These are phyloP conservation scores for Venturia effusa DNA, from an alignment of 2,329 filamentous ascomycete genomes.

Conservation along the genomic window DNA sequence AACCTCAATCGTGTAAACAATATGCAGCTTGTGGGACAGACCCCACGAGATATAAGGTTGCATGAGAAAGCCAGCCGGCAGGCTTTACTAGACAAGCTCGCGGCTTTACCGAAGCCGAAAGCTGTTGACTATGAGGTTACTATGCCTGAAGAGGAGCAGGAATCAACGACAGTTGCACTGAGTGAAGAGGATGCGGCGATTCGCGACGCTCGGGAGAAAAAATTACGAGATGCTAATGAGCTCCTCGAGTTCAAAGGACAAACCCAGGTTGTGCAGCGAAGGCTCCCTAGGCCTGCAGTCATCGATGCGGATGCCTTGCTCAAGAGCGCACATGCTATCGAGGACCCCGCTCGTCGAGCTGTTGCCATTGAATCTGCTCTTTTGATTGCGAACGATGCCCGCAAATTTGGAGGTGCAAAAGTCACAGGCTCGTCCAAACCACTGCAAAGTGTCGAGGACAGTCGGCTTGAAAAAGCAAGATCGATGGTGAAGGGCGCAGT, in stretches of 20 bases:
- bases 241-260: conserved; percentile 66
- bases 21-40: conserved; percentile 59
- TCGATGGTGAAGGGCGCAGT: conserved; percentile 55
- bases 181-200: conserved; percentile 54
- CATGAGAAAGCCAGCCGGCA: conserved; percentile 58
- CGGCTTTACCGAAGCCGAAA: conserved; percentile 81
- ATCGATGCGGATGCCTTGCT: conserved; percentile 63
- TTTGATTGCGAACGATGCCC: conserved; percentile 73
- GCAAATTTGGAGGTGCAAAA: conserved; percentile 59
- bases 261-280: conserved; percentile 82
- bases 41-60: conserved; percentile 64
- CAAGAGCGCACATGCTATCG: conserved; percentile 47
- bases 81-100: conserved; percentile 61
- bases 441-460: conserved; percentile 58
- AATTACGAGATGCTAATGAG: conserved; percentile 51
- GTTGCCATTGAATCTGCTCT: conserved; percentile 69
- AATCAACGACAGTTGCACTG: conserved; percentile 44
- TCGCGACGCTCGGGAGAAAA: conserved; percentile 59
- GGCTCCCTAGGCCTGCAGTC: conserved; percentile 63
- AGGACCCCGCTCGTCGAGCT: conserved; percentile 54
- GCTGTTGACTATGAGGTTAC: conserved; percentile 92
- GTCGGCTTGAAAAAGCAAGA: conserved; percentile 61
- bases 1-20: conserved; percentile 65
- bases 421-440: conserved; percentile 50
- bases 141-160: conserved; percentile 69